Conservation (phyloP, 1,284 basidiomycete genomes). For the Apiotrichum montevideense region DNA sequence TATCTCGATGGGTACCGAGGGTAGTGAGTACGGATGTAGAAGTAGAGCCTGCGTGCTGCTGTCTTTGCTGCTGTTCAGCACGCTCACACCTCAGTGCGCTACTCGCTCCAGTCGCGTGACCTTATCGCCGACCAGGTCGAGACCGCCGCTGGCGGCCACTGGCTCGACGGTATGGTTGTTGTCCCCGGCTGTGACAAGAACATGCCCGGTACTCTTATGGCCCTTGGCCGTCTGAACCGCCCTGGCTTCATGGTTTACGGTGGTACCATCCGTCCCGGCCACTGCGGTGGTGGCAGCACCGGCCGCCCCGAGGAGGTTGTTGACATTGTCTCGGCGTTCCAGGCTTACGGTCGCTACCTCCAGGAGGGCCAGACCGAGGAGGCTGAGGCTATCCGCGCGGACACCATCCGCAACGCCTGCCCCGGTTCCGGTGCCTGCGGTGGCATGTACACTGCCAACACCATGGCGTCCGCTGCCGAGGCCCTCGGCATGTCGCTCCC, state of each 20-base stretch:
- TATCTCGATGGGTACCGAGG: conserved; percentile 91
- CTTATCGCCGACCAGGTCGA: conserved; percentile 96
- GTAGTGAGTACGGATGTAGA: conserved; percentile 48
- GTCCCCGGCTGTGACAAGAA: conserved; percentile 97
- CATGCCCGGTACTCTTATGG: conserved; percentile 93
- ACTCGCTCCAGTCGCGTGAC: conserved; percentile 91
- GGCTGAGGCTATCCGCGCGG: conserved; percentile 73
- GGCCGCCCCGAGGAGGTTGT: conserved; percentile 53
- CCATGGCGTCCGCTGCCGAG: conserved; percentile 89
- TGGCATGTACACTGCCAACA: conserved; percentile 90
- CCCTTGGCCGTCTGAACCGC: conserved; percentile 84
- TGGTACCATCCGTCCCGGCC: conserved; percentile 84
- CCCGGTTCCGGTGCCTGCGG: conserved; percentile 95
- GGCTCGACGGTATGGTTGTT: conserved; percentile 96
- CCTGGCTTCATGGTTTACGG: conserved; percentile 96
- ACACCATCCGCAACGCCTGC: conserved; percentile 84
- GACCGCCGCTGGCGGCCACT: conserved; percentile 92
- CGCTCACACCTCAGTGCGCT: conserved; percentile 58
- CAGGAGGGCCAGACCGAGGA: conserved; percentile 76
- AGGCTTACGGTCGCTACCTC: conserved; percentile 86
- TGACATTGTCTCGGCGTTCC: conserved; percentile 93
- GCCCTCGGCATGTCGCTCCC: conserved; percentile 92
- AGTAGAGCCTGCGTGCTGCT: no score
- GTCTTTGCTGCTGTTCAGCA: background rate
- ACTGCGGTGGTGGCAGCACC: conserved; percentile 57